Base-by-base conservation (phyloP, 768 basidiomycete genomes). In the Boletus tomentosulus region DNA sequence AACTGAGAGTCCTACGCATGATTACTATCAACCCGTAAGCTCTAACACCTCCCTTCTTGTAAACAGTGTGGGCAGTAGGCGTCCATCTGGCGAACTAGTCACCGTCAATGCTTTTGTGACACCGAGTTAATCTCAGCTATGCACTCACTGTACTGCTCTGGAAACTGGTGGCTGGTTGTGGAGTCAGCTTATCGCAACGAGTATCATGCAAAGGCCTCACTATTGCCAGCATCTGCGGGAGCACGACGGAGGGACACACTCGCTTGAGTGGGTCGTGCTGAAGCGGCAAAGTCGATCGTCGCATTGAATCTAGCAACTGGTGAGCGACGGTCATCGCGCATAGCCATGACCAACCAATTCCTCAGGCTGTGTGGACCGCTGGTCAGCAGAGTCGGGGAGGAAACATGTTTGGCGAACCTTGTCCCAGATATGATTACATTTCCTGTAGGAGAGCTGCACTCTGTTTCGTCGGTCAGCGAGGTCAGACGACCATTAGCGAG, bases 161-260 rank as follows among this genome's bases (percentile, higher is more conserved):
- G 87, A 68, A 84, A 89, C 66, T 83, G 82, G 53, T 81, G 84
- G 68, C 87, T 89, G 58, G 35, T 53, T 50, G 45, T 58, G 55
- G 54, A 38, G 57, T 63, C 47, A 73, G 71, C 42, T 54, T 44
- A 39, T 55, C 57, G 24, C 62, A 37, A 48, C 37, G n/a, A 38
- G 0, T 46, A 30, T 35, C 19, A 48, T 37, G 60, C 8, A 53
- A 47, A 49, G 48, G 55, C 69, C 86, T 73, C 67, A 89, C 87
- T 86, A 86, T 70, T 87, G 86, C 87, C 87, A 89, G 65, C 87
- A 89, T 25, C 82, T 83, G 25, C 65, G 73, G 30, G 65, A 73
- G 70, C 87, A 89, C 28, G 75, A 69, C 25, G 83, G 78, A 6
- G 73, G 65, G 28, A 78, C 76, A 62, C 87, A 89, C 54, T 81